Percentiles rank a stretch among this genome's conserved stretches.
Evolutionary conservation across 1,284 basidiomycete species (phyloP).

Genomic region (Trametes hirsuta): DNA sequence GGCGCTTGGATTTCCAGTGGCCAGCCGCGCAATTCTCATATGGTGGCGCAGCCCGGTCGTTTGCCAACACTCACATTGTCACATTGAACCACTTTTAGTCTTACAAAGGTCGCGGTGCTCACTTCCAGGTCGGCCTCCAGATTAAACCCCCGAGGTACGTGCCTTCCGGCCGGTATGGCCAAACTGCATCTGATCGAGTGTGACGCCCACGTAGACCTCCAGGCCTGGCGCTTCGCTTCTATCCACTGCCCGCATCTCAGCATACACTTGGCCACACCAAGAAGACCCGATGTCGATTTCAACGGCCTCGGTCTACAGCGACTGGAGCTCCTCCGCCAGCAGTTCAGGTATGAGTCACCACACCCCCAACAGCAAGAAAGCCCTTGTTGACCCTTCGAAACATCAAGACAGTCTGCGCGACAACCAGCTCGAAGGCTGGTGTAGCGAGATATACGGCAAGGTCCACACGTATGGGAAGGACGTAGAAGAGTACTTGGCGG

Average conservation of each 20-base stretch:
- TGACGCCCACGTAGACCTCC: not conserved
- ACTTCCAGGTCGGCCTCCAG: too few species aligned
- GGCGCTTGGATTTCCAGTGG: too few species aligned
- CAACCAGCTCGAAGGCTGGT: not conserved
- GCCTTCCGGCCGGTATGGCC: too few species aligned
- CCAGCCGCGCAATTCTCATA: too few species aligned
- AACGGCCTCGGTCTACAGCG: not conserved
- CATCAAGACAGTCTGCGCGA: not conserved
- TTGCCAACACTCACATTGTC: too few species aligned
- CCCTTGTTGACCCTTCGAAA: not conserved
- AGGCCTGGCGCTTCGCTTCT: not conserved
- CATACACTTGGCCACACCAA: not conserved
- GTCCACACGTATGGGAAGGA: not conserved
- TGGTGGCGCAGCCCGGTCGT: too few species aligned
- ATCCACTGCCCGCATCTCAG: not conserved
- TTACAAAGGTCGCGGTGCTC: too few species aligned
- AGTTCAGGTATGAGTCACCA: constrained; percentile 10
- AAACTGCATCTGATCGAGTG: not conserved
- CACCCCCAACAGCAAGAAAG: not conserved
- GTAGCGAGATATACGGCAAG: not conserved
- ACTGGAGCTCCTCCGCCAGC: not conserved
- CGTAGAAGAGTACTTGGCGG: not conserved
- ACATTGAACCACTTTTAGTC: too few species aligned
- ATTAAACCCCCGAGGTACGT: too few species aligned
- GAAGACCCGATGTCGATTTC: constrained; percentile 7